These are phyloP conservation scores for Berberis thunbergii DNA, from an alignment of 164 flowering plant species.

Conservation along the genomic window DNA sequence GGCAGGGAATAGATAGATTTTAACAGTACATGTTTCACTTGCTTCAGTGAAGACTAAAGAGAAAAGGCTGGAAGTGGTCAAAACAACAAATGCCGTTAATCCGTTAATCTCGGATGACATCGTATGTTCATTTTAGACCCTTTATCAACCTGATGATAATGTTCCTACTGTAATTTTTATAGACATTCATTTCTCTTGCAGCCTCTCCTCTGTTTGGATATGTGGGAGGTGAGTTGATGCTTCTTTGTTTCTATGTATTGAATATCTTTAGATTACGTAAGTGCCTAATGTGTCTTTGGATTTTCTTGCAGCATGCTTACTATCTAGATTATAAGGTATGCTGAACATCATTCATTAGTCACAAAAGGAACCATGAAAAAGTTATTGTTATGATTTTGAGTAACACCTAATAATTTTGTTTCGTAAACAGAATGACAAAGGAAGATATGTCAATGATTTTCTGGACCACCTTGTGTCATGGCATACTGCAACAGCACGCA, in stretches of 20 bases:
- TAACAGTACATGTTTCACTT: slow-evolving; percentile 5
- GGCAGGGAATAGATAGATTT: not conserved
- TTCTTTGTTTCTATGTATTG: not conserved
- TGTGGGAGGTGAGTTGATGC: slow-evolving; percentile 72
- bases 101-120: slow-evolving; percentile 77
- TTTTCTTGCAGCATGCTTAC: slow-evolving; percentile 75
- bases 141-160: not conserved
- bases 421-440: slow-evolving; percentile 56
- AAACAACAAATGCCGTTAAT: slow-evolving; percentile 69
- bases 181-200: slow-evolving; percentile 27
- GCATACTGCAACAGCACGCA: slow-evolving; percentile 59
- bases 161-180: slow-evolving; percentile 3
- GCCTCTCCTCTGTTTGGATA: slow-evolving; percentile 76
- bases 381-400: not conserved
- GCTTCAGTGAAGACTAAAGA: slow-evolving; percentile 65
- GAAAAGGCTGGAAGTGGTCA: slow-evolving; percentile 60
- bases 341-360: not conserved
- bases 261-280: not conserved
- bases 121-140: slow-evolving; percentile 29
- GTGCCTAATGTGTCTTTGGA: slow-evolving; percentile 2
- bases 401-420: not conserved
- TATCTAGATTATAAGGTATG: slow-evolving; percentile 81
- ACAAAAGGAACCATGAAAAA: not conserved
- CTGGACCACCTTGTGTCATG: slow-evolving; percentile 86
- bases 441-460: slow-evolving; percentile 48